Evolutionary conservation across 176 grass and related monocot species (phyloP), one percentile per base, ranked within the genome.

Genomic region (Metroxylon sagu): DNA sequence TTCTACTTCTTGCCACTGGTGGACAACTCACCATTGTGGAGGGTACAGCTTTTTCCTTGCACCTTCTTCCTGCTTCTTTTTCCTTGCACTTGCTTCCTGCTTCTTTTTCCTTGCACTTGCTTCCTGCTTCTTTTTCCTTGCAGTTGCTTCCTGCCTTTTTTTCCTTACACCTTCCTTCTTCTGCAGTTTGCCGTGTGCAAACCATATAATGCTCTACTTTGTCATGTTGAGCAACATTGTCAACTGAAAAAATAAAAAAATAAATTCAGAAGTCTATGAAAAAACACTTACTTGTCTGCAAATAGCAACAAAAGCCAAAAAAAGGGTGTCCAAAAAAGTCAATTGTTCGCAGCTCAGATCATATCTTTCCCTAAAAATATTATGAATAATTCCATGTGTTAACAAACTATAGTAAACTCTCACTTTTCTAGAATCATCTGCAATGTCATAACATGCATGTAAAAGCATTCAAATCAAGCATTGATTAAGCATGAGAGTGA

Each of bases 11-110:
- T 19, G 50, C 66, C 6, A 57, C 66, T 52, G 71, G 76, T 0
- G 82, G 72, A 64, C 82, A 85, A 25, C 82, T 80, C 57, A 72
- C 58, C 18, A 71, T 14, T 12, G 35, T 43, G 35, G 35, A 43
- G 35, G 35, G 35, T 43, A 43, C 10, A 14, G 35, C 35, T 10
- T 43, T 43, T 43, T 43, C 35, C 35, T 43, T 43, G 12, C 35
- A 43, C 35, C 10, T 43, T 43, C 35, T 12, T 43, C 10, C 35
- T 43, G 8, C 35, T 39, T 39, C 35, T 14, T 43, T 43, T 10
- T 10, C 35, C 35, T 43, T 7, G 35, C 35, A 43, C 12, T 12
- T 43, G 8, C 10, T 28, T 49, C 28, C 63, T 4, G 43, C 51
- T 18, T 0, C 25, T 43, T 79, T 61, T 6, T 8, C 16, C 29